Base-by-base conservation (phyloP, 2,329 filamentous ascomycete genomes). In the Ascochyta rabiei region DNA sequence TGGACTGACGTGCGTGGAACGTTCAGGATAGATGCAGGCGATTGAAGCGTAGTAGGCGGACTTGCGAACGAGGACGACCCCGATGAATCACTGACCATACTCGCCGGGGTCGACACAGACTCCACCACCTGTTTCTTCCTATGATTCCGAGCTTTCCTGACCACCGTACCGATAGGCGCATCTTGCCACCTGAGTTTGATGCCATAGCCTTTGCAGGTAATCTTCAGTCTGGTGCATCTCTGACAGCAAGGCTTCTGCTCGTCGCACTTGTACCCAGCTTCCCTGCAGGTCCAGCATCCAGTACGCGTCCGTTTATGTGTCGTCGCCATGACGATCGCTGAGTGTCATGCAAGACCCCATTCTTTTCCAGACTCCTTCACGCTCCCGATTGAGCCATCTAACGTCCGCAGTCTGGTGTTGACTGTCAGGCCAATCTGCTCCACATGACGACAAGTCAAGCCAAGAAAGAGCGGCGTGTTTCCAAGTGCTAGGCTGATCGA, bases 201-300 rank as follows among this genome's bases (percentile, higher is more conserved):
- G 5, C 65, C 67, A 35, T 72, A 72, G 3, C 69, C 69, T 57
- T 67, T 69, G 47, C 69, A 72, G 9, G 48, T 59, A 30, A 70
- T 70, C 12, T 64, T 67, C n/a, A 72, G 40, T 19, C 69, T 57
- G 4, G 54, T 61, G 21, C 69, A 72, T 31, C 69, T 52, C 15
- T 63, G 60, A 28, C 69, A 72, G 34, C 56, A 61, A 3, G 69
- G 69, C 24, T 68, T 71, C 28, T 66, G 56, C 42, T 72, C 69
- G 40, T 72, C 68, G 57, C 69, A 72, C 45, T 72, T 72, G 48
- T 72, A 72, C 1, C 69, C 69, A 12, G 68, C 66, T 52, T 69
- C 67, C 15, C 68, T 55, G 57, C 69, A 72, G 4, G 69, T 72
- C 68, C 68, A 70, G 53, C 69, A 72, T 31, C 69, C 69, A 7